Percentiles rank a stretch among this genome's conserved stretches.
Conservation (phyloP, 208 protist species). For the Trypanosoma conorhini region DNA sequence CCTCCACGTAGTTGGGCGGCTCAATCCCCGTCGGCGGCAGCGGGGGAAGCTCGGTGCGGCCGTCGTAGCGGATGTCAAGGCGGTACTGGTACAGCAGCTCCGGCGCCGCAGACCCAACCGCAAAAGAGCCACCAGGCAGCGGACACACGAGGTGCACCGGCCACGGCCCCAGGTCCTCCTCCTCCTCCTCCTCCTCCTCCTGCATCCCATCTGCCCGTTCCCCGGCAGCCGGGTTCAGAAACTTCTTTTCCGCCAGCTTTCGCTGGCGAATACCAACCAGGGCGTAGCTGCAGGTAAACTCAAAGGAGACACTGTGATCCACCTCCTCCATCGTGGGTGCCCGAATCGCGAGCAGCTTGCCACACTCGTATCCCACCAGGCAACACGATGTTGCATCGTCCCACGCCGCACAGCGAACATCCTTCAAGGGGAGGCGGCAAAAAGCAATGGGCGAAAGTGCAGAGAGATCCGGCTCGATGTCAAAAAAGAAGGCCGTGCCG, state of each 20-base stretch:
- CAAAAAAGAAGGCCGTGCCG: constrained; percentile 95
- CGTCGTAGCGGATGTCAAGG: constrained; percentile 60
- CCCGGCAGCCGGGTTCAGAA: constrained; percentile 44
- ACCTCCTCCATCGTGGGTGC: constrained; percentile 48
- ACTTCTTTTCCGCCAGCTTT: constrained; percentile 52
- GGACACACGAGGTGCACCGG: constrained; percentile 49
- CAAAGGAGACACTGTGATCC: constrained; percentile 65
- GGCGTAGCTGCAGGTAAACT: constrained; percentile 57
- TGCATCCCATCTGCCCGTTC: constrained; percentile 55
- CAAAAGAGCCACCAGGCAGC: constrained; percentile 46
- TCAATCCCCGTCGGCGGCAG: constrained; percentile 87
- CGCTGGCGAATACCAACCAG: constrained; percentile 82
- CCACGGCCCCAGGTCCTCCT: constrained; percentile 78
- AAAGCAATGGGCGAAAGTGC: constrained; percentile 76
- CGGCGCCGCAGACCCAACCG: constrained; percentile 58
- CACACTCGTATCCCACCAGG: constrained; percentile 70
- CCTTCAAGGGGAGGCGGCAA: constrained; percentile 53
- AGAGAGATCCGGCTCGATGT: constrained; percentile 30
- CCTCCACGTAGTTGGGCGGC: constrained; percentile 86
- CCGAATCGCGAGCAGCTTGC: constrained; percentile 65
- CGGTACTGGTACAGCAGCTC: constrained; percentile 82
- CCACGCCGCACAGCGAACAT: constrained; percentile 70
- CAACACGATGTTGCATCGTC: constrained; percentile 51
- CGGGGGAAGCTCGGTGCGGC: constrained; percentile 54
- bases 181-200: constrained; percentile 65